Evolutionary conservation across 257 asterid species (phyloP).

Genomic region (Solanum arcanum): DNA sequence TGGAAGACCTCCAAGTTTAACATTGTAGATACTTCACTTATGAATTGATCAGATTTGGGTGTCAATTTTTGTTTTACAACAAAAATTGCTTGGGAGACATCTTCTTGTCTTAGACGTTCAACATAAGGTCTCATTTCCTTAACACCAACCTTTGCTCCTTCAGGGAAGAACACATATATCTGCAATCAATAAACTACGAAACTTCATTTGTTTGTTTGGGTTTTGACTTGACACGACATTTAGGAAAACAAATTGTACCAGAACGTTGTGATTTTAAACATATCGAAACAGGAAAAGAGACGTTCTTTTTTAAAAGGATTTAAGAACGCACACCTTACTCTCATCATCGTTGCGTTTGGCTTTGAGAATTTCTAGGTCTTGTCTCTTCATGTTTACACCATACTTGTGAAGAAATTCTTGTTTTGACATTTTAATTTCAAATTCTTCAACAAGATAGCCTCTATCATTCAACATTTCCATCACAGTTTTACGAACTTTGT

Average conservation of each 20-base stretch:
- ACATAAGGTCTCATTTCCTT: slow-evolving; percentile 60
- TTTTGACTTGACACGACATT: not conserved
- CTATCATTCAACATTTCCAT: slow-evolving; percentile 26
- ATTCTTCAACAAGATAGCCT: slow-evolving; percentile 20
- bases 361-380: slow-evolving; percentile 51
- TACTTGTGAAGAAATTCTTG: slow-evolving; percentile 16
- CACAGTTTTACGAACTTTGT: slow-evolving; percentile 15
- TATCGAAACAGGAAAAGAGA: not conserved
- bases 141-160: slow-evolving; percentile 70
- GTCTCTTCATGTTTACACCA: slow-evolving; percentile 73
- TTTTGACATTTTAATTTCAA: slow-evolving; percentile 17
- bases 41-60: slow-evolving; percentile 39
- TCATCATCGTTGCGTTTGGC: slow-evolving; percentile 30
- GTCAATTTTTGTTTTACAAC: slow-evolving; percentile 79
- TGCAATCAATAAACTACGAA: slow-evolving; percentile 3
- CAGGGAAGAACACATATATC: slow-evolving; percentile 84
- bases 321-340: slow-evolving; percentile 24
- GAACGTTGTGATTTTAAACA: not conserved
- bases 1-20: slow-evolving; percentile 73
- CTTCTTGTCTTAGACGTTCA: slow-evolving; percentile 58
- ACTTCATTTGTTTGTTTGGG: not conserved
- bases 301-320: not conserved
- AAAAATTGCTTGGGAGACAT: slow-evolving; percentile 53
- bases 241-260: not conserved
- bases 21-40: slow-evolving; percentile 54